phyloP scores from a whole-genome alignment of 2,329 filamentous ascomycete species.

The Exophiala bonariae region DNA sequence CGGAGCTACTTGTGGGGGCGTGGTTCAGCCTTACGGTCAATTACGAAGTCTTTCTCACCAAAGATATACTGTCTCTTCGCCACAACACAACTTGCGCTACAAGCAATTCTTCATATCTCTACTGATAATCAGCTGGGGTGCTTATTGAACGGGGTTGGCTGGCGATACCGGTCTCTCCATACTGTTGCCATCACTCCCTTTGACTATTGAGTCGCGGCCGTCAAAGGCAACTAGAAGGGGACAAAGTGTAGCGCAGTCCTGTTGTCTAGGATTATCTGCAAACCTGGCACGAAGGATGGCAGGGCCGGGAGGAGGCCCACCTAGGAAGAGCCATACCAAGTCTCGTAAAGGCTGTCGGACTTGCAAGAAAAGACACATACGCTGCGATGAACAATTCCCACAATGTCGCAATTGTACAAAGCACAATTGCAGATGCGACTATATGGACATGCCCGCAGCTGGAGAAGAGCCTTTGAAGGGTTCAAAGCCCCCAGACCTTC shows the following conservation, averaged over 20 bases:
- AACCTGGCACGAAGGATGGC: slow-evolving; percentile 60
- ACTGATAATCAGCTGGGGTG: no score
- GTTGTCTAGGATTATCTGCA: no score
- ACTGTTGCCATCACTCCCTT: no score
- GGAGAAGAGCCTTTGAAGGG: slow-evolving; percentile 53
- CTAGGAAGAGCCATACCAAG: slow-evolving; percentile 91
- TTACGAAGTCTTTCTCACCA: slow-evolving; percentile 10
- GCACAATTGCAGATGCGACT: slow-evolving; percentile 97
- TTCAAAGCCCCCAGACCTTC: slow-evolving; percentile 61
- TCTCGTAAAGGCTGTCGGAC: slow-evolving; percentile 97
- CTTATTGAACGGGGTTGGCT: no score
- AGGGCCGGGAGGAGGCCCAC: slow-evolving; percentile 91
- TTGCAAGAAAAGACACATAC: slow-evolving; percentile 95
- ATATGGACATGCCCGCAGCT: slow-evolving; percentile 79
- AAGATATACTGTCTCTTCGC: slow-evolving; percentile 4
- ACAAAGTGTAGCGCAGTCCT: no score
- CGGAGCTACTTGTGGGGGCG: slow-evolving; percentile 11
- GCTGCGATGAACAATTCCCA: slow-evolving; percentile 95
- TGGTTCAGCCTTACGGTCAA: slow-evolving; percentile 23
- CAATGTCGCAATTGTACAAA: slow-evolving; percentile 99
- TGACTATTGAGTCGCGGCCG: no score
- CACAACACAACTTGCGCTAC: slow-evolving; percentile 1
- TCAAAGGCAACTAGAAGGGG: no score
- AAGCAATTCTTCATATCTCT: no score
- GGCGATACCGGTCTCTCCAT: no score